Evolutionary conservation across 768 basidiomycete species (phyloP), one percentile per base, ranked within the genome.

Genomic region (Gymnopilus dilepis): DNA sequence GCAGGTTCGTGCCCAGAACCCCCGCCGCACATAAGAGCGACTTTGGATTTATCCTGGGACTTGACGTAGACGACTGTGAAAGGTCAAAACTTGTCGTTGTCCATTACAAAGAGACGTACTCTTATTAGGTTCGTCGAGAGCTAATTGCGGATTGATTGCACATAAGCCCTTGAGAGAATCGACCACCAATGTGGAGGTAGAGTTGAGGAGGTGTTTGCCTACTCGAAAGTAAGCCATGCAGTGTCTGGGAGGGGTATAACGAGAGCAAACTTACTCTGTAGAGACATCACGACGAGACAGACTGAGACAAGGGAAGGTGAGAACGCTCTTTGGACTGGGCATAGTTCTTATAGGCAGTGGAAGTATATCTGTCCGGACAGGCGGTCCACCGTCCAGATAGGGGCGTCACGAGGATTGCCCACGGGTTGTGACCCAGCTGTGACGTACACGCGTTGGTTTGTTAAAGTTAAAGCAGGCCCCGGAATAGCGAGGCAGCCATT

Each of bases 1-100:
- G 94, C 85, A 6, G 96, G 96, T 69, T 97, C 96, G 70, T 97
- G 96, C 4, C 96, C 92, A 24, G 89, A 86, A 31, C 94, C 93
- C 5, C 94, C 93, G 8, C 93, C 93, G 67, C 90, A 93, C 67
- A 95, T 80, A 13, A 95, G 78, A 2, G 90, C 84, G 42, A 95
- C 94, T 70, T 86, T 87, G 22, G 84, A 82, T 58, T 77, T 82
- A 71, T 90, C 85, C 31, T 74, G 82, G n/a, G 75, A 65, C 24
- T 84, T 76, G 54, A 85, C 74, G 67, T 89, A 86, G 41, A 94
- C 80, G 56, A 91, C 92, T 90, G 67, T 17, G 58, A 64, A 62
- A 59, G 21, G 31, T 24, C 43, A 57, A 33, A 19, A 8, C n/a
- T 45, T 37, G 41, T 9, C 24, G 34, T 22, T 33, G 38, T 37